Conservation (phyloP, 2,329 filamentous ascomycete species). For the Colletotrichum sp. region DNA sequence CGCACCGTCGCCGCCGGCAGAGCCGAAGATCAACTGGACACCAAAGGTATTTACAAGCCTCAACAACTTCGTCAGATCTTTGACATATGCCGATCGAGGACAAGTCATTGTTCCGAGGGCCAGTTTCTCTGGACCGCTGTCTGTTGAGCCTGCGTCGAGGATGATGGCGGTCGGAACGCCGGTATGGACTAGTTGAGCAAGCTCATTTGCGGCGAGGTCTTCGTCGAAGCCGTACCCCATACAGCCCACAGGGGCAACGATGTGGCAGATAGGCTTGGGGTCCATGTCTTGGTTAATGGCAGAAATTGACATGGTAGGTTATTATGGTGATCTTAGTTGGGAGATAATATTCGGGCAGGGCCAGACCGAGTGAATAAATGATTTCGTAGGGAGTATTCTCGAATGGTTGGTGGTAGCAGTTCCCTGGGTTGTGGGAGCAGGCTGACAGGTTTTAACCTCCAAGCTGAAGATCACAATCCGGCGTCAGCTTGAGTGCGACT, state of each 20-base stretch:
- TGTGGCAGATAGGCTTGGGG: not conserved
- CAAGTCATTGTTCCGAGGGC: not conserved
- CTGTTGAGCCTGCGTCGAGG: not conserved
- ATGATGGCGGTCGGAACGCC: not conserved
- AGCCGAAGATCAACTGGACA: not conserved
- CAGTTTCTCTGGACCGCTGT: not conserved
- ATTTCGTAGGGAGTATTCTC: not conserved
- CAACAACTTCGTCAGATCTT: not conserved
- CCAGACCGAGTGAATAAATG: not conserved
- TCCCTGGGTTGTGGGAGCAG: not conserved
- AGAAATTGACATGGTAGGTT: not conserved
- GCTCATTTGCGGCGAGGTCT: not conserved
- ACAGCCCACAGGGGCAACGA: not conserved
- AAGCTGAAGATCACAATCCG: not conserved
- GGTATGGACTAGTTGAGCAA: not conserved
- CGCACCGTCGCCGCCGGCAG: not conserved
- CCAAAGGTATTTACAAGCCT: not conserved
- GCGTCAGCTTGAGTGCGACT: not conserved
- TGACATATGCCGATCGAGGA: not conserved
- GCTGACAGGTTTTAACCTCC: not conserved
- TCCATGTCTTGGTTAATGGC: not conserved
- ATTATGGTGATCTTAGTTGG: not conserved
- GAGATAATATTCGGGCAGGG: not conserved
- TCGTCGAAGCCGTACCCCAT: not conserved
- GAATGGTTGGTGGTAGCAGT: not conserved